Evolutionary conservation across 768 basidiomycete species (phyloP).

Genomic region (Pisolithus albus): DNA sequence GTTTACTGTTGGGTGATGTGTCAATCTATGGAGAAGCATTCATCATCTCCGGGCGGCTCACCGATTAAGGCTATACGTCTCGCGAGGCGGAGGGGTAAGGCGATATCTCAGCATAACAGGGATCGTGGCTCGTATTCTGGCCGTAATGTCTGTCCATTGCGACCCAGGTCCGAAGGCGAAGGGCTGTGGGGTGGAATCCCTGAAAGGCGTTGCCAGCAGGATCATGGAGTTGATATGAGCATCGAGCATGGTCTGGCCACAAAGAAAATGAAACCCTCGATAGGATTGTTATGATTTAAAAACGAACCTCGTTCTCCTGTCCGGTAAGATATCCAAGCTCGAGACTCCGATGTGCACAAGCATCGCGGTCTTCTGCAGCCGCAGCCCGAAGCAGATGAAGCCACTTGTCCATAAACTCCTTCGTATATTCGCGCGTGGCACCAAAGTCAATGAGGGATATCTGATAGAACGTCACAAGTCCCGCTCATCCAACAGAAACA

Average conservation of each 20-base stretch:
- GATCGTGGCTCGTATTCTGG: slow-evolving; percentile 70
- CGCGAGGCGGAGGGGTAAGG: slow-evolving; percentile 85
- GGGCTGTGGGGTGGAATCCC: slow-evolving; percentile 50
- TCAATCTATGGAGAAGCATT: neutral
- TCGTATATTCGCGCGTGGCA: slow-evolving; percentile 81
- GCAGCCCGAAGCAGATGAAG: slow-evolving; percentile 77
- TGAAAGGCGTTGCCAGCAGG: slow-evolving; percentile 85
- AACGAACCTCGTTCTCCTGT: slow-evolving; percentile 65
- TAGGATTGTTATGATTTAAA: neutral
- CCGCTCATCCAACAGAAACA: neutral
- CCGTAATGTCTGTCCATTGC: slow-evolving; percentile 64
- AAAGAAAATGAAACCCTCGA: neutral
- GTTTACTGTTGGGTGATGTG: slow-evolving; percentile 45
- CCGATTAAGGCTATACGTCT: slow-evolving; percentile 94
- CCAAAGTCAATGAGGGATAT: slow-evolving; percentile 94
- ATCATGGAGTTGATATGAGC: slow-evolving; percentile 82
- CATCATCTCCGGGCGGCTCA: slow-evolving; percentile 23
- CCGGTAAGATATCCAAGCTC: slow-evolving; percentile 88
- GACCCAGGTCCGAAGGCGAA: slow-evolving; percentile 73
- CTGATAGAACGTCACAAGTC: slow-evolving; percentile 27
- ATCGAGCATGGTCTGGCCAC: slow-evolving; percentile 61
- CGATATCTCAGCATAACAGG: slow-evolving; percentile 87
- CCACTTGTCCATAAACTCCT: slow-evolving; percentile 87
- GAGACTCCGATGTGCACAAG: slow-evolving; percentile 67
- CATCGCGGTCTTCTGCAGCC: slow-evolving; percentile 55